Base-by-base conservation (phyloP, 305 asterid genomes). In the Solanum hybrid region DNA sequence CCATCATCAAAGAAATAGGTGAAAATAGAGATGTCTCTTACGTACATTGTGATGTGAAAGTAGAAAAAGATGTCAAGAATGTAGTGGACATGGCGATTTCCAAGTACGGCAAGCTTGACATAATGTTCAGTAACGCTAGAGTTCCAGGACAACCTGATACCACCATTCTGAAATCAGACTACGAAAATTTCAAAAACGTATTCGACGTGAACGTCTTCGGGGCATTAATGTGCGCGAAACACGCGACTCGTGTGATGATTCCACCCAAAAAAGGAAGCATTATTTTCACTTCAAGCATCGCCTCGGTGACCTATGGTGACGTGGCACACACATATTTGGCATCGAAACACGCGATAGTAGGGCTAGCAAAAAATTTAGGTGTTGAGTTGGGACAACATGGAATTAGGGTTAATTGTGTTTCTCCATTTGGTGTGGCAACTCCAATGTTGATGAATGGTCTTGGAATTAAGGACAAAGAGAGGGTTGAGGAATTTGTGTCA, bases 111-210 rank as follows among this genome's bases (percentile, higher is more conserved):
- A 88, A 89, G 29, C 94, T 95, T 4, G 97, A 95, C 91, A 91
- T 96, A 87, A 93, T 95, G 94, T 92, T 85, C 91, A 94, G 90
- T 91, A 93, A 96, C 20, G 97, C 97, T 0, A 95, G 96, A 1
- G 82, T 94, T 88, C 42, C 90, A 1, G 88, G 91, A 7, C 90
- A 90, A 77, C 3, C 42, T 7, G 92, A 91, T 71, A 72, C 60
- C 82, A n/a, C 88, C 2, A 90, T 91, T n/a, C 12, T 77, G 3
- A 90, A 84, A 8, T 66, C 89, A 1, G 89, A 89, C 11, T 75
- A 89, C 24, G 79, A 88, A 29, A 89, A 90, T 24, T 37, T 95
- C 42, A 94, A 91, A 34, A 85, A 78, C n/a, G 92, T 93, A 10
- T 89, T 94, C 0, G 81, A 90, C 2, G 93, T 94, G 22, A 96